Evolutionary conservation across 495 filamentous ascomycete species (phyloP).

Genomic region (Mytilinidion resinicola): DNA sequence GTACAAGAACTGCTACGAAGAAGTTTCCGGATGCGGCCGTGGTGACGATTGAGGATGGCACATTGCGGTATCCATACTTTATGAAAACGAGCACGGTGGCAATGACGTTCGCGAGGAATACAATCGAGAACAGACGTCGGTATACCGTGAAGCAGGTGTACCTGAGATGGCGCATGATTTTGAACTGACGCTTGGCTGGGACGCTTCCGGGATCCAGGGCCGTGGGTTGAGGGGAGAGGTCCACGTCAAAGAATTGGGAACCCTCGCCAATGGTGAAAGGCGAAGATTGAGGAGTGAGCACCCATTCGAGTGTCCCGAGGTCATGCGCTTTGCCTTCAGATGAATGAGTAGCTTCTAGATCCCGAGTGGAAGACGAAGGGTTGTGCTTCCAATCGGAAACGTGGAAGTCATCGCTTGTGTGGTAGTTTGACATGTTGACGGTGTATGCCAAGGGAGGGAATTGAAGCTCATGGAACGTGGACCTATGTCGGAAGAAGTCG

Average conservation of each 20-base stretch:
- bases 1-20: slow-evolving; percentile 15
- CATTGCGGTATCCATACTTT: not conserved
- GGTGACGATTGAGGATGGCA: slow-evolving; percentile 3
- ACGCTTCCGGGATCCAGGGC: not conserved
- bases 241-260: not conserved
- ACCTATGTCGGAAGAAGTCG: too few relatives aligned
- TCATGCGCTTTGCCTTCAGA: too few relatives aligned
- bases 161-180: slow-evolving; percentile 4
- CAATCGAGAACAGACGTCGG: slow-evolving; percentile 17
- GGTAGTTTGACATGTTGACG: too few relatives aligned
- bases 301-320: too few relatives aligned
- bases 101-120: slow-evolving; percentile 18
- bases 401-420: too few relatives aligned
- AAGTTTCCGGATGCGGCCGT: slow-evolving; percentile 23
- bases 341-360: too few relatives aligned
- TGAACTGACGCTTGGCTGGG: slow-evolving; percentile 12
- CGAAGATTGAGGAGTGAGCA: too few relatives aligned
- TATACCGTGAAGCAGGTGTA: slow-evolving; percentile 15
- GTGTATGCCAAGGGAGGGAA: too few relatives aligned
- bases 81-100: not conserved
- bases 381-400: too few relatives aligned
- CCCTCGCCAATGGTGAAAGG: not conserved
- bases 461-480: too few relatives aligned
- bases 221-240: not conserved
- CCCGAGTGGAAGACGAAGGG: too few relatives aligned